These are phyloP conservation scores for Auxenochlorella pyrenoidosa DNA, from an alignment of 139 green algal species.

Conservation along the genomic window DNA sequence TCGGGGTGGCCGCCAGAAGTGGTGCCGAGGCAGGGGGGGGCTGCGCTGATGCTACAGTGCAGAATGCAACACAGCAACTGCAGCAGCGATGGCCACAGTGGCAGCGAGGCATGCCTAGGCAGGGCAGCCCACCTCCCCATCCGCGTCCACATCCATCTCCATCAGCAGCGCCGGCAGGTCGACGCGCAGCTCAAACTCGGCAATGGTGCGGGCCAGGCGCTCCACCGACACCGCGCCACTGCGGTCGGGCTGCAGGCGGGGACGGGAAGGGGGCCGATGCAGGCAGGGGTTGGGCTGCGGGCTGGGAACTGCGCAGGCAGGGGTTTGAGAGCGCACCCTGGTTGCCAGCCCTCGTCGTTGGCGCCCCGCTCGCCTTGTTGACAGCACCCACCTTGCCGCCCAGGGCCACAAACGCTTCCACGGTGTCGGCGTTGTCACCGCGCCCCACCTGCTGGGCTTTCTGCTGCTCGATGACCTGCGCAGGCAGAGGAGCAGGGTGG, in stretches of 20 bases:
- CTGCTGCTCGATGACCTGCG: conserved; percentile 80
- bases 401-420: conserved; percentile 87
- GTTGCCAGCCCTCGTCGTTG: background rate
- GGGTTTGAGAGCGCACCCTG: too few species aligned
- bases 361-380: background rate
- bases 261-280: background rate
- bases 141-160: conserved; percentile 71
- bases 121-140: conserved; percentile 54
- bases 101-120: background rate
- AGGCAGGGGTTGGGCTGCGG: too few species aligned
- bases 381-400: conserved; percentile 68
- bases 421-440: conserved; percentile 73
- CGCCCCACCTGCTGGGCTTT: conserved; percentile 58
- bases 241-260: conserved; percentile 61
- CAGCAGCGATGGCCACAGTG: background rate
- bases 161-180: conserved; percentile 75
- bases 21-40: too few species aligned
- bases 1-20: too few species aligned
- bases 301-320: too few species aligned
- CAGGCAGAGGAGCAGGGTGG: too few species aligned
- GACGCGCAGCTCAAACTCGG: conserved; percentile 81
- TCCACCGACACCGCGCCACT: conserved; percentile 70
- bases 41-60: too few species aligned
- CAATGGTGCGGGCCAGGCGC: conserved; percentile 68
- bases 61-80: too few species aligned